These are phyloP conservation scores for Dactylorhiza incarnata DNA, from an alignment of 106 monocot genomes.

Conservation along the genomic window DNA sequence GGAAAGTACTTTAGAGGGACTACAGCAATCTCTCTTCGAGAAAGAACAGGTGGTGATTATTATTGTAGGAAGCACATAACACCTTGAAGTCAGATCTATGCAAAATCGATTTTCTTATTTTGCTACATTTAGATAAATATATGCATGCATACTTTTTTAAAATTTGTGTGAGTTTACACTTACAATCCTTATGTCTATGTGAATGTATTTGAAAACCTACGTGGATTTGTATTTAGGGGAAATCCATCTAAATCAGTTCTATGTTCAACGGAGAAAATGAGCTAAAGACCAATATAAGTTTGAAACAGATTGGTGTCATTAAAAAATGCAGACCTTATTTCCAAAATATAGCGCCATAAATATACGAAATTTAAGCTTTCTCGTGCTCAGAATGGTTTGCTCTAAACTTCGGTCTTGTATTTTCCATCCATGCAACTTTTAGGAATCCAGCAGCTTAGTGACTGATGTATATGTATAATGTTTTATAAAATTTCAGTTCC, in stretches of 20 bases:
- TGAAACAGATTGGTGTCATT: background rate
- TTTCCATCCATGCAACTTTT: constrained; percentile 2
- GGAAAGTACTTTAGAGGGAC: constrained; percentile 50
- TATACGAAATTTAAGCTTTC: background rate
- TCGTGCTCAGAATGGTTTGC: background rate
- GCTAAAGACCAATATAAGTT: background rate
- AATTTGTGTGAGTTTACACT: background rate
- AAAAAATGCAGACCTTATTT: background rate
- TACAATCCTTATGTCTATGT: background rate
- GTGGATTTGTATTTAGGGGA: background rate
- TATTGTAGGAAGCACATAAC: background rate
- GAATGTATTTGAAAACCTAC: background rate
- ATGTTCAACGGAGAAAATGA: background rate
- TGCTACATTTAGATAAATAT: background rate
- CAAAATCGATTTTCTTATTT: background rate
- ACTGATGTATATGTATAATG: background rate
- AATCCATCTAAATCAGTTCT: background rate
- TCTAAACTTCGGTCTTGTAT: background rate
- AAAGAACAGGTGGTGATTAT: constrained; percentile 70
- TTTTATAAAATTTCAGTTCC: background rate
- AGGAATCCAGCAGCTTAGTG: background rate
- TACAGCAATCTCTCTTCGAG: constrained; percentile 61
- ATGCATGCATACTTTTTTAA: background rate
- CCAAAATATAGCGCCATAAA: background rate
- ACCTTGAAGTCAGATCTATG: background rate